Conservation (phyloP, 345 rosid species). For the Dimocarpus longan region DNA sequence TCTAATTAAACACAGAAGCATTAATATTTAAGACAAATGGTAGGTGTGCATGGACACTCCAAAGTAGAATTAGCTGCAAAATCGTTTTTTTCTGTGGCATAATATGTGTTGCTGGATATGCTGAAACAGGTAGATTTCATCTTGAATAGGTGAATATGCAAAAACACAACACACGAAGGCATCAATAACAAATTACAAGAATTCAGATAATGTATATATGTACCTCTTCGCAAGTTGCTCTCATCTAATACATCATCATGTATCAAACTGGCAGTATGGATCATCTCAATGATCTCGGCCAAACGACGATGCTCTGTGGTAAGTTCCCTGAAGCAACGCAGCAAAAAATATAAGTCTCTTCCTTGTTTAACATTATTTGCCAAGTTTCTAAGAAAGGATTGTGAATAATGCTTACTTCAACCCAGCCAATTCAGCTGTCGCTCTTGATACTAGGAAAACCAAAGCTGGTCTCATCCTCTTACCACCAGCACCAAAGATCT, state of each 20-base stretch:
- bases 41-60: not conserved
- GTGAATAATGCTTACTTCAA: constrained; percentile 53
- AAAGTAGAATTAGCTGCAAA: not conserved
- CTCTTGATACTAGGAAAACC: constrained; percentile 93
- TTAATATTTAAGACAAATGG: not conserved
- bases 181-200: not conserved
- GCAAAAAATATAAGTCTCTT: constrained; percentile 11
- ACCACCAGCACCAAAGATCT: constrained; percentile 97
- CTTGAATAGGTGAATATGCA: not conserved
- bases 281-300: constrained; percentile 98
- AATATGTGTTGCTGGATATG: not conserved
- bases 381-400: constrained; percentile 14
- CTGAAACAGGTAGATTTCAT: not conserved
- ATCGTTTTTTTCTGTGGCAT: not conserved
- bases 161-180: not conserved
- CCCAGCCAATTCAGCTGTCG: constrained; percentile 79
- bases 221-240: constrained; percentile 95
- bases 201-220: not conserved
- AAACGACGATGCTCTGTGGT: constrained; percentile 79
- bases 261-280: constrained; percentile 97
- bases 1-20: not conserved
- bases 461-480: constrained; percentile 97
- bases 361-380: not conserved
- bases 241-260: constrained; percentile 96
- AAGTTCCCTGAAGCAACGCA: constrained; percentile 60